Evolutionary conservation across 305 asterid species (phyloP).

Genomic region (Coffea humblotiana): DNA sequence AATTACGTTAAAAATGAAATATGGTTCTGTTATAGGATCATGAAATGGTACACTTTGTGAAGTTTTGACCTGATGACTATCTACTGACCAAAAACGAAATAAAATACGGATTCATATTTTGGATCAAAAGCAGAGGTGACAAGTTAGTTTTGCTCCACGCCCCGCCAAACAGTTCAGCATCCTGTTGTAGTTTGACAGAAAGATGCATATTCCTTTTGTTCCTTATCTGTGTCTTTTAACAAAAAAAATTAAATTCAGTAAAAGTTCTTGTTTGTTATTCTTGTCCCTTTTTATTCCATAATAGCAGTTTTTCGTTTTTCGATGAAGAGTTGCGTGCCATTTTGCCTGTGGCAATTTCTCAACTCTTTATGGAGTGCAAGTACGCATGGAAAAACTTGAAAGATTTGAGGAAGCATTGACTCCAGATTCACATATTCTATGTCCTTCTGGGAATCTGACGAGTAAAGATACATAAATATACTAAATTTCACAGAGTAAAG

Average conservation of each 20-base stretch:
- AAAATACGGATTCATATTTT: neutral
- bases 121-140: neutral
- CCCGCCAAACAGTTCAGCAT: neutral
- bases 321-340: neutral
- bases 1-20: neutral
- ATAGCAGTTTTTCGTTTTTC: neutral
- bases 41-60: neutral
- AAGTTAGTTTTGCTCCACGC: neutral
- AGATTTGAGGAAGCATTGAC: neutral
- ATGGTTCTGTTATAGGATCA: neutral
- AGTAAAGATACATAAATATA: neutral
- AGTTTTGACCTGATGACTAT: neutral
- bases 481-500: neutral
- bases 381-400: neutral
- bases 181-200: neutral
- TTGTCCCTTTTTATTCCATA: neutral
- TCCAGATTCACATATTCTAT: neutral
- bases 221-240: neutral
- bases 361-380: conserved; percentile 1
- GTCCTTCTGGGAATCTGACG: neutral
- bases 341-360: neutral
- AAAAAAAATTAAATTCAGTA: neutral
- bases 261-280: neutral
- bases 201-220: neutral
- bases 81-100: neutral